Evolutionary conservation across 1,139 yeast species (phyloP), one percentile per base, ranked within the genome.

Genomic region (Yamadazyma triangularis): DNA sequence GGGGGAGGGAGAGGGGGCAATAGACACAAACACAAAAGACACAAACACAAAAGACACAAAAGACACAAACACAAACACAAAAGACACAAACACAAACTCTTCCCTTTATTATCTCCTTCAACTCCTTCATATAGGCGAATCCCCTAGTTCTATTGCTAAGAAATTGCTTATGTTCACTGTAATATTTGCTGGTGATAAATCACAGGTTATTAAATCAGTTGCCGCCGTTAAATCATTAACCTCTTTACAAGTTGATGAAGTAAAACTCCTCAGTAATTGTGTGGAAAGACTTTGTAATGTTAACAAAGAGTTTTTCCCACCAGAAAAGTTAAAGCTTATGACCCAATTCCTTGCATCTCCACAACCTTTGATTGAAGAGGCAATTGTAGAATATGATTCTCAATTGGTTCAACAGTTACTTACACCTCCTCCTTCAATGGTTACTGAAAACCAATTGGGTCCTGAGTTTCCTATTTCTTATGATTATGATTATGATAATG

Each of bases 101-200:
- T 30, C 38, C 9, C 27, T 37, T 42, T 2, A 32, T 30, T 13
- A 37, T 30, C 29, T 46, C 40, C 23, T 31, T 43, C 4, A 28
- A 39, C 8, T 33, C 36, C 25, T 49, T 57, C 11, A 36, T 56
- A 21, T 35, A 41, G 14, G 39, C 0, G 69, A 62, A 32, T 41
- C 61, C 1, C 58, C 62, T 0, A 14, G 33, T 2, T 44, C 37
- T 25, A 52, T 64, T 11, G 44, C 50, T n/a, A 54, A 51, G 28
- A 51, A 49, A 16, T 44, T 64, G 9, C 24, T 63, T 1, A 29
- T 60, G 7, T 63, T 55, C 35, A 36, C 51, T 4, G 35, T 47
- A 3, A 27, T 48, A 7, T 48, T 48, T 33, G 31, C 51, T 3
- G 20, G 20, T 7, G 48, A 45, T 23, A 29, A 39, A 18, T 24